Conservation (phyloP, 257 asterid species). For the Solanum appendiculatum region DNA sequence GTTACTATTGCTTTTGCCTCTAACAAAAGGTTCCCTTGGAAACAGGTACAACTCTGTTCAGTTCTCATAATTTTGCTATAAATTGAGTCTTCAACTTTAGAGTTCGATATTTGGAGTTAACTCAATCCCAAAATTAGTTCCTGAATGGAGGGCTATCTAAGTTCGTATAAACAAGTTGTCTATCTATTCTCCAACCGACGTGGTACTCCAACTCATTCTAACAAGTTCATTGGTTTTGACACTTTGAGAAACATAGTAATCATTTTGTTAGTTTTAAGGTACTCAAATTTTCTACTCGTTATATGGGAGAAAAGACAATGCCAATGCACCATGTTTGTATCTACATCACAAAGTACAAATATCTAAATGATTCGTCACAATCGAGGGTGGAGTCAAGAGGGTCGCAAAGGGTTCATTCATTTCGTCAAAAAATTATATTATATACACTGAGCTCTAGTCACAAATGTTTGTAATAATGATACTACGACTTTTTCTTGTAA, state of each 20-base stretch:
- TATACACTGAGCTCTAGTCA: too few relatives aligned
- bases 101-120: accelerated
- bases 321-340: not conserved
- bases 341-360: not conserved
- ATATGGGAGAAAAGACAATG: not conserved
- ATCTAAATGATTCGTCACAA: not conserved
- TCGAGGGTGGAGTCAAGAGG: not conserved
- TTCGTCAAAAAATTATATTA: not conserved
- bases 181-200: not conserved
- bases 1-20: slow-evolving; percentile 80
- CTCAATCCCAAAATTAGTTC: too few relatives aligned
- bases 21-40: slow-evolving; percentile 73
- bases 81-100: not conserved
- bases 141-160: accelerated
- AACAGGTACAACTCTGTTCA: slow-evolving; percentile 16
- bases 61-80: not conserved
- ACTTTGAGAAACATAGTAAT: not conserved
- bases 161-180: not conserved
- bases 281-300: not conserved
- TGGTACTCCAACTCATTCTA: not conserved
- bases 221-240: not conserved
- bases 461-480: not conserved
- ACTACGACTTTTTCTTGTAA: not conserved
- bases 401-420: not conserved
- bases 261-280: not conserved